Evolutionary conservation across 148 eudicot species (phyloP).

Genomic region (Amaranthus cruentus): DNA sequence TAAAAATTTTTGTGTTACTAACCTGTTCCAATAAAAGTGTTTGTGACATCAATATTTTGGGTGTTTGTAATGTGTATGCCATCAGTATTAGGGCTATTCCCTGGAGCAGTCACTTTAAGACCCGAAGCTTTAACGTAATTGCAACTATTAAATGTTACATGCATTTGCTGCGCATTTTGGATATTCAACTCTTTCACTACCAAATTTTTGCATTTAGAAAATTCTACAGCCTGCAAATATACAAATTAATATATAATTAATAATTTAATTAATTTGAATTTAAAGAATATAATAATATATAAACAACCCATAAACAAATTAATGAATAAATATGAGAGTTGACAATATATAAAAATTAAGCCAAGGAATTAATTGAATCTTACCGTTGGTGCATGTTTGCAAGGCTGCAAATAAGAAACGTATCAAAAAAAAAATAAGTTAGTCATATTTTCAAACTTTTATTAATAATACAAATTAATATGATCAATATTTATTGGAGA

Average conservation of each 20-base stretch:
- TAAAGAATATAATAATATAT: too few species aligned
- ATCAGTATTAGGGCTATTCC: constrained; percentile 74
- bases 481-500: too few species aligned
- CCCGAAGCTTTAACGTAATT: constrained; percentile 33
- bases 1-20: too few species aligned
- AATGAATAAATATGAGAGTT: too few species aligned
- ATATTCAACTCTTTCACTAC: constrained; percentile 37
- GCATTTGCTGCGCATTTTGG: constrained; percentile 74
- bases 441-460: not conserved
- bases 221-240: constrained; percentile 52
- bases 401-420: constrained; percentile 46
- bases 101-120: constrained; percentile 44
- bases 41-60: constrained; percentile 36
- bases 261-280: too few species aligned
- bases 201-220: constrained; percentile 50
- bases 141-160: constrained; percentile 46
- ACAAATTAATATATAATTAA: not conserved
- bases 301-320: too few species aligned
- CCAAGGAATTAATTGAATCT: not conserved
- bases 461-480: too few species aligned
- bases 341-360: too few species aligned
- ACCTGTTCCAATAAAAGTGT: constrained; percentile 57
- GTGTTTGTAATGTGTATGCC: constrained; percentile 66
- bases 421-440: not conserved
- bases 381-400: constrained; percentile 85